Conservation (phyloP, 768 basidiomycete species). For the Boletus speciosus region DNA sequence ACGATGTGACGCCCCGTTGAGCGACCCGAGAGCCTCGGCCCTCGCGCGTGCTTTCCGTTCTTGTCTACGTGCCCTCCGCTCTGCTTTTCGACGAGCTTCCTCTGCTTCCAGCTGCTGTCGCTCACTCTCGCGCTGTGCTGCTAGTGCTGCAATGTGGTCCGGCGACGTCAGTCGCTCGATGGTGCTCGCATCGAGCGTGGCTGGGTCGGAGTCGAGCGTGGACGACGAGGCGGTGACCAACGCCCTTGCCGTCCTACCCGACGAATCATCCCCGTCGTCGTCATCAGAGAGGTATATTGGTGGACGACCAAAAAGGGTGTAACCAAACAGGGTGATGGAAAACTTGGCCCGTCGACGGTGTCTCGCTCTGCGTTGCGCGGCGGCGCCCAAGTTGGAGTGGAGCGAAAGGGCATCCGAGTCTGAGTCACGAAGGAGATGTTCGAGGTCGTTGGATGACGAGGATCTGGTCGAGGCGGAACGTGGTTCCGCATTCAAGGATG, state of each 20-base stretch:
- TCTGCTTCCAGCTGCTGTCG: constrained; percentile 32
- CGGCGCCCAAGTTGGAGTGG: constrained; percentile 55
- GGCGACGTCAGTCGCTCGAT: constrained; percentile 52
- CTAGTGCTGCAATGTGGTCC: constrained; percentile 29
- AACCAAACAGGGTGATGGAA: constrained; percentile 62
- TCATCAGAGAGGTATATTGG: constrained; percentile 60
- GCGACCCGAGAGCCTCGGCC: constrained; percentile 29
- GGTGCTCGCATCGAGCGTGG: constrained; percentile 54
- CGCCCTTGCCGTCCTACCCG: constrained; percentile 18
- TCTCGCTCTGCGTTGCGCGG: constrained; percentile 30
- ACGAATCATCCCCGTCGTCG: constrained; percentile 38
- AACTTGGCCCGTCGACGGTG: constrained; percentile 32
- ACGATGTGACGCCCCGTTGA: constrained; percentile 26
- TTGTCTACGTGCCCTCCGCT: constrained; percentile 42
- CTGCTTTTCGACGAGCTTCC: constrained; percentile 43
- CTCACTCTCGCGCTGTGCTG: constrained; percentile 28
- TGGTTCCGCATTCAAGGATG: constrained; percentile 16
- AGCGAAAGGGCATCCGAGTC: constrained; percentile 61
- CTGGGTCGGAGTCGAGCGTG: constrained; percentile 70
- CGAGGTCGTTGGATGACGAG: constrained; percentile 39
- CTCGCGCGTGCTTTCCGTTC: constrained; percentile 46
- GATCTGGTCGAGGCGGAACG: constrained; percentile 18
- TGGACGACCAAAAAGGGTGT: constrained; percentile 60
- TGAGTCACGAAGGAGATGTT: constrained; percentile 47
- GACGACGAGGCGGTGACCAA: constrained; percentile 31